phyloP scores from a whole-genome alignment of 169 alveolate species.

The Plasmodium gonderi region DNA sequence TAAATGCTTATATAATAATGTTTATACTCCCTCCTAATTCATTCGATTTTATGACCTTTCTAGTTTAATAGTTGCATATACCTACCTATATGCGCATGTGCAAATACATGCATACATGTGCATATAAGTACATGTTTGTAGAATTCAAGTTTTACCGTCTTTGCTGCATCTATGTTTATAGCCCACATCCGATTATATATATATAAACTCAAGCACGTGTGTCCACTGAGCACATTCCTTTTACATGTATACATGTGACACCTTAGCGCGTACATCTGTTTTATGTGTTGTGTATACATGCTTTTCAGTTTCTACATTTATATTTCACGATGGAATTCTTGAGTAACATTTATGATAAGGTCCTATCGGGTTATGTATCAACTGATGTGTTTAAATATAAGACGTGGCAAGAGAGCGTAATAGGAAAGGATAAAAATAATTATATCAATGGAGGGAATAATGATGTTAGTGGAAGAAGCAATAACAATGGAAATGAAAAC shows the following conservation, averaged over 20 bases:
- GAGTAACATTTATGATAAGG: slow-evolving; percentile 68
- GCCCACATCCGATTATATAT: neutral
- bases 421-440: slow-evolving; percentile 29
- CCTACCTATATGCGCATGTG: neutral
- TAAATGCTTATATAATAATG: neutral
- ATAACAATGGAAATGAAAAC: neutral
- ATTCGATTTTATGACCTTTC: neutral
- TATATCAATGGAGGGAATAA: neutral
- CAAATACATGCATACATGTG: neutral
- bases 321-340: slow-evolving; percentile 55
- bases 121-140: slow-evolving; percentile 21
- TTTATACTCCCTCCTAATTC: neutral
- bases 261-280: neutral
- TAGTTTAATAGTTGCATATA: neutral
- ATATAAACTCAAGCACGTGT: neutral
- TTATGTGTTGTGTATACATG: slow-evolving; percentile 6
- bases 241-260: neutral
- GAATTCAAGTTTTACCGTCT: neutral
- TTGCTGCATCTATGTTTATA: neutral
- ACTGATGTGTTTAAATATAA: slow-evolving; percentile 58
- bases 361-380: slow-evolving; percentile 67
- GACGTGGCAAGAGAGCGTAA: slow-evolving; percentile 43
- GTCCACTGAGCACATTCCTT: neutral
- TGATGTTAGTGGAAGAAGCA: neutral
- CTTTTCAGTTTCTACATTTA: neutral